Evolutionary conservation across 208 protist genomes (phyloP).

Genomic region (Trypanosoma platydactyli): DNA sequence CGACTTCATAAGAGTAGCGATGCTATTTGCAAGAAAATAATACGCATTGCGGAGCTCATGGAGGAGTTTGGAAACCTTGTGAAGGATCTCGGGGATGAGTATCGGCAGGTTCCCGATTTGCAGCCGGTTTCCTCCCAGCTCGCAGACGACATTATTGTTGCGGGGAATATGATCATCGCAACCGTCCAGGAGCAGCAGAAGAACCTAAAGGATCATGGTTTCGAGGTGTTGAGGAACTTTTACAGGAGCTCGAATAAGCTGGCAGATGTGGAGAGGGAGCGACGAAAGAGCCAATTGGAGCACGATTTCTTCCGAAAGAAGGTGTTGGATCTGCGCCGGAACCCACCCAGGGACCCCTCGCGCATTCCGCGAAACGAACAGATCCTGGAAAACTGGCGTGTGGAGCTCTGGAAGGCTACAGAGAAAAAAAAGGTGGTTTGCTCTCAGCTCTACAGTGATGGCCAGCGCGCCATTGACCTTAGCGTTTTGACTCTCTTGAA

Average conservation of each 20-base stretch:
- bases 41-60: slow-evolving; percentile 55
- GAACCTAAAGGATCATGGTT: slow-evolving; percentile 56
- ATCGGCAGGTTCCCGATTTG: slow-evolving; percentile 59
- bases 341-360: slow-evolving; percentile 54
- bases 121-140: slow-evolving; percentile 51
- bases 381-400: slow-evolving; percentile 70
- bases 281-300: slow-evolving; percentile 66
- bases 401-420: slow-evolving; percentile 69
- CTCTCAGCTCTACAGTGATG: slow-evolving; percentile 63
- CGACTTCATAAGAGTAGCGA: slow-evolving; percentile 45
- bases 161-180: slow-evolving; percentile 54
- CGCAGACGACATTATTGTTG: slow-evolving; percentile 44
- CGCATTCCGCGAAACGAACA: slow-evolving; percentile 81
- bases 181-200: slow-evolving; percentile 59
- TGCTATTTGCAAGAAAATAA: slow-evolving; percentile 53
- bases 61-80: slow-evolving; percentile 68
- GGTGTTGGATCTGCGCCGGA: slow-evolving; percentile 53
- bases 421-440: slow-evolving; percentile 59
- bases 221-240: slow-evolving; percentile 58
- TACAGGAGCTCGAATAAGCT: slow-evolving; percentile 44
- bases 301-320: slow-evolving; percentile 83
- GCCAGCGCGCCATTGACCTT: slow-evolving; percentile 55
- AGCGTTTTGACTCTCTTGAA: slow-evolving; percentile 58
- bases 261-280: slow-evolving; percentile 48
- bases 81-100: slow-evolving; percentile 74